Evolutionary conservation across 495 filamentous ascomycete genomes (phyloP).

Genomic region (Sphaerosporella brunnea): DNA sequence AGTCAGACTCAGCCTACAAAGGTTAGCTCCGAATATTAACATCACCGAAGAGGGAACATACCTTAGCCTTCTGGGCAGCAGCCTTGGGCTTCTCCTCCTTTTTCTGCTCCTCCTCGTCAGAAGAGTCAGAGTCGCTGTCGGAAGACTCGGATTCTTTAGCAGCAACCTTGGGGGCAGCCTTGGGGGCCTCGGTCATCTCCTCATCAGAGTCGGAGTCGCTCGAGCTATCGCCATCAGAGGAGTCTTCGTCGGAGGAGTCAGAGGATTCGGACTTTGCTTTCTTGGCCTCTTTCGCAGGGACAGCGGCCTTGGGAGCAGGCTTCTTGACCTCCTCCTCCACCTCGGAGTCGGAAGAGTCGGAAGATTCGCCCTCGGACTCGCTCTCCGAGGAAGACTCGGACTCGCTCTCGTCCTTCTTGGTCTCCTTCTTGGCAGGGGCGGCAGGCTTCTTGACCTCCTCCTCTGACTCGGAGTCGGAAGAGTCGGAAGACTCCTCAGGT

Average conservation of each 20-base stretch:
- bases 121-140: constrained; percentile 22
- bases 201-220: constrained; percentile 36
- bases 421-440: constrained; percentile 18
- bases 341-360: constrained; percentile 28
- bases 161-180: constrained; percentile 29
- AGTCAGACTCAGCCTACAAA: constrained; percentile 27
- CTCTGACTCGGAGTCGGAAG: constrained; percentile 28
- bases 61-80: constrained; percentile 11
- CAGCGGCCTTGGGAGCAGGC: constrained; percentile 26
- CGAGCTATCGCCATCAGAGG: constrained; percentile 28
- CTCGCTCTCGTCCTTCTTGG: constrained; percentile 16
- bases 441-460: constrained; percentile 31
- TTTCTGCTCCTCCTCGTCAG: constrained; percentile 13
- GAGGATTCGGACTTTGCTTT: too few relatives aligned
- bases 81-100: constrained; percentile 20
- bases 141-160: constrained; percentile 31
- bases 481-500: constrained; percentile 27
- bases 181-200: constrained; percentile 30
- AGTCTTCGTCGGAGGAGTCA: constrained; percentile 21
- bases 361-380: constrained; percentile 29
- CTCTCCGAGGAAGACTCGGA: constrained; percentile 32
- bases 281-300: constrained; percentile 14
- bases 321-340: constrained; percentile 28
- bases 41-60: constrained; percentile 12
- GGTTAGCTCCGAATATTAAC: constrained; percentile 23